Conservation (phyloP, 495 filamentous ascomycete species). For the Choiromyces venosus region DNA sequence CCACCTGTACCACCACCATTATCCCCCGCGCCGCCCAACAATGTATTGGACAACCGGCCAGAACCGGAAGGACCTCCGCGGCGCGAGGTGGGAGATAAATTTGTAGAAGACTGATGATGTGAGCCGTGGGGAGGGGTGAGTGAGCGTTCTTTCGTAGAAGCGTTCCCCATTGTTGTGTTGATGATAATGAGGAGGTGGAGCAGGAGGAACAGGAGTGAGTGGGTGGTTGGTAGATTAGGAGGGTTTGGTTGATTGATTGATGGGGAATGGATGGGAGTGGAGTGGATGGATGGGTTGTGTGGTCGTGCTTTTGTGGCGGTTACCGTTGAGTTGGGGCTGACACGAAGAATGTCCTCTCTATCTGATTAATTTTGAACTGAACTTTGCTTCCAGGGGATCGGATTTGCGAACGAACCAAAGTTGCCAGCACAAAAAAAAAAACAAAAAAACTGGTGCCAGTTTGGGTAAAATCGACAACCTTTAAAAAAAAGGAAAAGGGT, state of each 20-base stretch:
- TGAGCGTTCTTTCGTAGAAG: conserved; percentile 42
- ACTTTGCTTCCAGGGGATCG: not conserved
- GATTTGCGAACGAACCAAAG: not conserved
- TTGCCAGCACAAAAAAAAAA: not conserved
- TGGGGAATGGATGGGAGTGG: not conserved
- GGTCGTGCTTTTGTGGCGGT: conserved; percentile 13
- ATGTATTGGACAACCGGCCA: conserved; percentile 24
- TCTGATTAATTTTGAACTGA: no score
- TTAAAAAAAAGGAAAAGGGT: not conserved
- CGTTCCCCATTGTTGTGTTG: conserved; percentile 36
- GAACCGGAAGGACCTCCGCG: conserved; percentile 34
- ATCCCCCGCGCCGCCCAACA: conserved; percentile 7
- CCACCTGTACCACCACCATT: conserved; percentile 12
- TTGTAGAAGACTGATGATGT: conserved; percentile 32
- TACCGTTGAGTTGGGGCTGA: conserved; percentile 10
- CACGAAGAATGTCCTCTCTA: conserved; percentile 1
- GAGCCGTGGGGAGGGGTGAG: conserved; percentile 32
- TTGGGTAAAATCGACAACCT: not conserved
- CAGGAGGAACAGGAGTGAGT: not conserved
- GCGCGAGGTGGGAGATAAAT: conserved; percentile 28
- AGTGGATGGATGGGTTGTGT: conserved; percentile 1
- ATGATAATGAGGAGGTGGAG: not conserved
- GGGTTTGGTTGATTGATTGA: not conserved
- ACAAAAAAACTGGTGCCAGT: not conserved
- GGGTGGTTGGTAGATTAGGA: not conserved